Percentiles rank a stretch among this genome's conserved stretches.
Conservation (phyloP, 1,284 basidiomycete species). For the Fomitiporia mediterranea region DNA sequence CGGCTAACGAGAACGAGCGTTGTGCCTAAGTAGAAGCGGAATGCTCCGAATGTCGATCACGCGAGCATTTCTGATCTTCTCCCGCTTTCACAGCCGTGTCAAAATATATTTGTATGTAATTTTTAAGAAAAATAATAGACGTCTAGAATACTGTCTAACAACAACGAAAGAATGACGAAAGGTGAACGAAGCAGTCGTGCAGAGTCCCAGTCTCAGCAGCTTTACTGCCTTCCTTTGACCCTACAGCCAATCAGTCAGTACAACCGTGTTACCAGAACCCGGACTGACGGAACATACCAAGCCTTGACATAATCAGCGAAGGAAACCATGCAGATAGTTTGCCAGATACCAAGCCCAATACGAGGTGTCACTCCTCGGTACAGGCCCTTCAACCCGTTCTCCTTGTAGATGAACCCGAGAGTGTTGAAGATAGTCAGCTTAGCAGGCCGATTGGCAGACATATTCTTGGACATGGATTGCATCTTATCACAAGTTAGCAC, state of each 20-base stretch:
- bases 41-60: not conserved
- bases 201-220: not conserved
- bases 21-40: too few relatives aligned
- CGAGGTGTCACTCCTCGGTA: conserved; percentile 98
- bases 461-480: conserved; percentile 94
- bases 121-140: not conserved
- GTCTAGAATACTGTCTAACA: not conserved
- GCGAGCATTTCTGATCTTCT: too few relatives aligned
- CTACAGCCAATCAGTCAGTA: conserved; percentile 22
- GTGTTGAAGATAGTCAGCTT: conserved; percentile 94
- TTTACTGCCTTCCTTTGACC: conserved; percentile 29
- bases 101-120: too few relatives aligned
- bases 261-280: not conserved
- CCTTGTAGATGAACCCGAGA: conserved; percentile 87
- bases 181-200: too few relatives aligned
- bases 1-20: too few relatives aligned
- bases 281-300: conserved; percentile 46
- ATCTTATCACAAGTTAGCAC: conserved; percentile 51
- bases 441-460: conserved; percentile 72
- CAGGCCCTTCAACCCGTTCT: conserved; percentile 94
- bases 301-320: conserved; percentile 93
- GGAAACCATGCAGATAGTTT: conserved; percentile 97
- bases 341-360: conserved; percentile 95
- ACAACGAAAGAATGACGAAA: not conserved
- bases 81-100: not conserved